Conservation (phyloP, 306 rosid species). For the Rosa multiflora region DNA sequence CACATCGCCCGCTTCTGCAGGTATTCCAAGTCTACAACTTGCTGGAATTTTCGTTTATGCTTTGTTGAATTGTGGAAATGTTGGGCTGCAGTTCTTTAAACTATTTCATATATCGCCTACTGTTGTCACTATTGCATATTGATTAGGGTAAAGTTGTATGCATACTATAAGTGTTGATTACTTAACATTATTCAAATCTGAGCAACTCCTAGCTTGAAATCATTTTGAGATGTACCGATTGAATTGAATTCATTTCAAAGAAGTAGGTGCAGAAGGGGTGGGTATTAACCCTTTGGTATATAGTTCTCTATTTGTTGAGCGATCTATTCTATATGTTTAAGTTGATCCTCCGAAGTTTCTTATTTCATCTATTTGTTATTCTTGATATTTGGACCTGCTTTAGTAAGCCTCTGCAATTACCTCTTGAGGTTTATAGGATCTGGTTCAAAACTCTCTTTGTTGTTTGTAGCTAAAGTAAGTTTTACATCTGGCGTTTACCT, state of each 20-base stretch:
- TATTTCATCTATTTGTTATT: not conserved
- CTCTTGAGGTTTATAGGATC: not conserved
- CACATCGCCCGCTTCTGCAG: conserved; percentile 71
- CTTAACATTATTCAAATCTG: not conserved
- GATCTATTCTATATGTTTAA: not conserved
- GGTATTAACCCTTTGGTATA: not conserved
- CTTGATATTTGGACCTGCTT: not conserved
- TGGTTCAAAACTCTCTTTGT: not conserved
- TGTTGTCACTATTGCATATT: not conserved
- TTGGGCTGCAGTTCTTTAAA: not conserved
- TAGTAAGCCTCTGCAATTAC: not conserved
- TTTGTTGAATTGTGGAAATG: not conserved
- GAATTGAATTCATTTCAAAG: not conserved
- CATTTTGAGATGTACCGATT: not conserved
- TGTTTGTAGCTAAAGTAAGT: not conserved
- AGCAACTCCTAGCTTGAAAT: not conserved
- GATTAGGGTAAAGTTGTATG: not conserved
- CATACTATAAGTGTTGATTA: not conserved
- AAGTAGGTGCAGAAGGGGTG: not conserved
- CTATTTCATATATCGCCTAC: not conserved
- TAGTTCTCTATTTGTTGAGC: not conserved
- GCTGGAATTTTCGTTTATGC: not conserved
- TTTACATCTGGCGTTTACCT: not conserved
- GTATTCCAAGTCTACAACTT: conserved; percentile 26
- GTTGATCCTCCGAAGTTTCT: not conserved